Conservation (phyloP, 306 rosid genomes). For the Pterocarpus santalinus region DNA sequence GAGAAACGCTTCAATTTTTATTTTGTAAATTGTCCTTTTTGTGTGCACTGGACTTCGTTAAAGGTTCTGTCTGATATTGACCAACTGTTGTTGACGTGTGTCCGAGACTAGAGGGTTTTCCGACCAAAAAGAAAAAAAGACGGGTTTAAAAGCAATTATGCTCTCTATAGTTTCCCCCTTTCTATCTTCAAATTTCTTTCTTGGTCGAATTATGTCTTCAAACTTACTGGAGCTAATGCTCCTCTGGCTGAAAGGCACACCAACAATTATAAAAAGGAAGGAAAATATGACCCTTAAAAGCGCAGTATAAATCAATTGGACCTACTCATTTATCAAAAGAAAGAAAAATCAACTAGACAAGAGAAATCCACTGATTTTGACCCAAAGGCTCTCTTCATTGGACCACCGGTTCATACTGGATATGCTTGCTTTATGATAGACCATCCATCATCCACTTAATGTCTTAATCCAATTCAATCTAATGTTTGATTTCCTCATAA, state of each 20-base stretch:
- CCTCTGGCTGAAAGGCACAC: not conserved
- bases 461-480: slow-evolving; percentile 4
- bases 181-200: not conserved
- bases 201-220: not conserved
- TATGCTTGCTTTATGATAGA: slow-evolving; percentile 20
- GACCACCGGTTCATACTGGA: not conserved
- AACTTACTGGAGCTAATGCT: not conserved
- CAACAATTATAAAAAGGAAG: not conserved
- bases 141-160: not conserved
- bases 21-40: no score
- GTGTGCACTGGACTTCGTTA: no score
- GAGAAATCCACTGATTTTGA: slow-evolving; percentile 2
- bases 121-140: no score
- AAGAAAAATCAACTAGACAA: not conserved
- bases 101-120: no score
- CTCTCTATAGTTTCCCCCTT: not conserved
- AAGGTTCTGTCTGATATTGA: no score
- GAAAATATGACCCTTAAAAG: not conserved
- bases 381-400: slow-evolving; percentile 24
- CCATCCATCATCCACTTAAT: slow-evolving; percentile 8
- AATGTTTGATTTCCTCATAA: not conserved
- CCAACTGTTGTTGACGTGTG: no score
- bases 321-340: not conserved
- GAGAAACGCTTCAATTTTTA: no score
- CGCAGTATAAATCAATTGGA: slow-evolving; percentile 3